Evolutionary conservation across 2,329 filamentous ascomycete genomes (phyloP).

Genomic region (Fusarium sp.): DNA sequence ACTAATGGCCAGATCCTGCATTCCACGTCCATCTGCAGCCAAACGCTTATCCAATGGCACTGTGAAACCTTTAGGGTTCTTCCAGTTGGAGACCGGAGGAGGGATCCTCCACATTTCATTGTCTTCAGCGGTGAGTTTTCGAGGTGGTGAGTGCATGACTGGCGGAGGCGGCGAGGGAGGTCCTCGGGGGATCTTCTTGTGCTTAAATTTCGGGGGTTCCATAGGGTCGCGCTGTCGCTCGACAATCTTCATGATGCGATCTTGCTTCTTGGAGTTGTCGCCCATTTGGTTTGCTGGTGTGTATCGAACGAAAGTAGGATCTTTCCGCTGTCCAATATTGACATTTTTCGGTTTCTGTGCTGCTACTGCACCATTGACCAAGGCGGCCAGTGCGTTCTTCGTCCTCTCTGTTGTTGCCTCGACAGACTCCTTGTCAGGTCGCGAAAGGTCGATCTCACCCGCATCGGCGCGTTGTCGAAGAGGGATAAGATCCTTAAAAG

Average conservation of each 20-base stretch:
- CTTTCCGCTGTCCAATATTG: constrained; percentile 81
- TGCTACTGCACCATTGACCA: constrained; percentile 87
- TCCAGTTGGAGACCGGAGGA: constrained; percentile 96
- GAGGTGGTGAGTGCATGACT: constrained; percentile 92
- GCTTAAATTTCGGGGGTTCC: constrained; percentile 98
- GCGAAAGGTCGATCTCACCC: constrained; percentile 87
- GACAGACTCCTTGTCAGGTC: constrained; percentile 87
- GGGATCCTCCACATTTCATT: constrained; percentile 94
- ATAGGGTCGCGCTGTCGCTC: constrained; percentile 93
- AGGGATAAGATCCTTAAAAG: constrained; percentile 96
- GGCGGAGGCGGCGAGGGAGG: constrained; percentile 93
- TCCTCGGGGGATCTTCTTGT: constrained; percentile 96
- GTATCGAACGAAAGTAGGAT: constrained; percentile 94
- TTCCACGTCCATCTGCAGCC: constrained; percentile 88
- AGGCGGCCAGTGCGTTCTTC: constrained; percentile 82
- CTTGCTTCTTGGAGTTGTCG: constrained; percentile 84
- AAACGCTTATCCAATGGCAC: constrained; percentile 95
- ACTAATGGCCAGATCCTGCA: constrained; percentile 96
- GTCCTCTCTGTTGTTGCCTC: constrained; percentile 87
- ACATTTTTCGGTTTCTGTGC: constrained; percentile 97
- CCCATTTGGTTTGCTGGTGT: constrained; percentile 98
- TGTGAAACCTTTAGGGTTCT: constrained; percentile 98
- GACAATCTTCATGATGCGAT: constrained; percentile 98
- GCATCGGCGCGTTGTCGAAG: constrained; percentile 92
- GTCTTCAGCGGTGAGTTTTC: constrained; percentile 95